These are phyloP conservation scores for Trematosphaeria pertusa DNA, from an alignment of 2,329 filamentous ascomycete genomes.

Conservation along the genomic window DNA sequence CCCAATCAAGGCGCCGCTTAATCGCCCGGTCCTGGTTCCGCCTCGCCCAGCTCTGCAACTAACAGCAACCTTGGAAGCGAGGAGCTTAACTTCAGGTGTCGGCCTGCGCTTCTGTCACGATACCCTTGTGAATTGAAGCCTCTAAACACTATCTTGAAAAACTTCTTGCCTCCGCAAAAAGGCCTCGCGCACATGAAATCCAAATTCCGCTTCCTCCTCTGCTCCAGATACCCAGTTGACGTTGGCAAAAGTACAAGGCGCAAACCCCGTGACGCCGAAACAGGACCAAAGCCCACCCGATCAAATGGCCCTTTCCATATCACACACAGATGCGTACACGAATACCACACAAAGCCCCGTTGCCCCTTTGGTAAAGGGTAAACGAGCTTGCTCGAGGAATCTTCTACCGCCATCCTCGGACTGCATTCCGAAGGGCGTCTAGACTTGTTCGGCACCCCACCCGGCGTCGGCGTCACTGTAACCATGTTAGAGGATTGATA, in stretches of 20 bases:
- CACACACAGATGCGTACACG: constrained; percentile 21
- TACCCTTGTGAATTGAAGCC: too few species aligned
- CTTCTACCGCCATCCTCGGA: constrained; percentile 36
- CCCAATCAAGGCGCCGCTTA: constrained; percentile 3
- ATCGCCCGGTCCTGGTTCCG: too few species aligned
- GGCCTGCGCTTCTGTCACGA: too few species aligned
- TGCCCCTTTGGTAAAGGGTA: background rate
- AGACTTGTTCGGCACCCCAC: constrained; percentile 62
- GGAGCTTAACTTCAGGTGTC: too few species aligned
- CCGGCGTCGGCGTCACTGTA: constrained; percentile 58
- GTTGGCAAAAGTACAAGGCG: constrained; percentile 12
- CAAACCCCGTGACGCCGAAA: constrained; percentile 11
- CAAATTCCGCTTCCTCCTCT: too few species aligned
- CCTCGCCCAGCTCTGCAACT: too few species aligned
- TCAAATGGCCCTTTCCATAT: constrained; percentile 3
- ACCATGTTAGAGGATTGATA: too few species aligned
- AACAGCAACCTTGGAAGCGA: too few species aligned
- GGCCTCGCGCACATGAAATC: too few species aligned
- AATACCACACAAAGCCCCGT: constrained; percentile 12
- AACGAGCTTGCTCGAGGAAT: constrained; percentile 22
- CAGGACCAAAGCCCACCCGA: constrained; percentile 3
- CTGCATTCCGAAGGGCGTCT: constrained; percentile 22
- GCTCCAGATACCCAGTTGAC: too few species aligned
- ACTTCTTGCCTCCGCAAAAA: too few species aligned
- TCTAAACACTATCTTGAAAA: too few species aligned